Evolutionary conservation across 2,329 filamentous ascomycete species (phyloP), one percentile per base, ranked within the genome.

Genomic region (Arthrobotrys megalospora): DNA sequence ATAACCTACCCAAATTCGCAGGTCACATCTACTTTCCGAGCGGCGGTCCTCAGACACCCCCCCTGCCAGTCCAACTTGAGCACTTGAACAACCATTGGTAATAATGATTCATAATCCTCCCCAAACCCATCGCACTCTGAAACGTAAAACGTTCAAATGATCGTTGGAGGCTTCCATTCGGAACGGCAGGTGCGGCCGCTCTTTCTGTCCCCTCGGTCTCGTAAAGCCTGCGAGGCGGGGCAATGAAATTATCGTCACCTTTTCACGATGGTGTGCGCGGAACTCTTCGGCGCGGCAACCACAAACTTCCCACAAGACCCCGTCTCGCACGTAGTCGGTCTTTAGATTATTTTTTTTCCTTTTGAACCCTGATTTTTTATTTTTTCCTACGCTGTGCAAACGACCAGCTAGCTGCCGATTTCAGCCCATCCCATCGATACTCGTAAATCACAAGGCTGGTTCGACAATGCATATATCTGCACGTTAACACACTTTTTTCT

Each of bases 1-100:
- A 43, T n/a, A 43, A 41, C 55, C 36, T 60, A n/a, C 55, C 55
- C 16, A 60, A 60, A 60, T 36, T 6, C 55, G 55, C 55, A 60
- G 55, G 55, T 41, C 12, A 11, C 32, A 12, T 6, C 6, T 52
- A 21, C 48, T 45, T 14, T 14, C n/a, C n/a, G 11, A 19, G 11
- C 48, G 5, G 24, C 24, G 24, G 24, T 5, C 24, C 24, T 28
- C 24, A 28, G 24, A 28, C 5, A 28, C 24, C 24, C 24, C 24
- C 24, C 24, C 24, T 28, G 24, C 24, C 24, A 28, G 5, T 5
- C 24, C 24, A 28, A 28, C 24, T 28, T 28, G 5, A 28, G 24
- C 5, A 28, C 24, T 28, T 28, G 24, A 28, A 28, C 24, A 45
- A 45, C 6, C 6, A 28, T 53, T 53, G 24, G 4, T 53, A 53